Evolutionary conservation across 208 protist species (phyloP).

Genomic region (Trichomonas vaginalis): DNA sequence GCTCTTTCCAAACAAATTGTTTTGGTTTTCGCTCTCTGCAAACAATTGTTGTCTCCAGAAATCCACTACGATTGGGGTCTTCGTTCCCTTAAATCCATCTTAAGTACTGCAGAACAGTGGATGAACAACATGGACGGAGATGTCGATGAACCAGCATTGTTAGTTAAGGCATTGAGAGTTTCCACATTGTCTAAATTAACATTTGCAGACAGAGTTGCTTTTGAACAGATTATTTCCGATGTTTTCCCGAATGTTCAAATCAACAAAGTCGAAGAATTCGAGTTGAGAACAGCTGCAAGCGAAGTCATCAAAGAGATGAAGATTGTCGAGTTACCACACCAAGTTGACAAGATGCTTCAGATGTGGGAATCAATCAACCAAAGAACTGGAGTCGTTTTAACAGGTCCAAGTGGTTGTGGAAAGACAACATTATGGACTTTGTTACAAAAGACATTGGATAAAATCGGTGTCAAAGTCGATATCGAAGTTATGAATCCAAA

Average conservation of each 20-base stretch:
- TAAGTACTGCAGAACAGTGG: constrained; percentile 31
- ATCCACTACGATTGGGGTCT: constrained; percentile 96
- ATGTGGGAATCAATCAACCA: constrained; percentile 81
- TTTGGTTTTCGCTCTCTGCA: constrained; percentile 67
- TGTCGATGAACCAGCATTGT: constrained; percentile 60
- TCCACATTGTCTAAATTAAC: constrained; percentile 94
- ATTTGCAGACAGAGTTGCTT: constrained; percentile 69
- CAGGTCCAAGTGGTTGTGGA: constrained; percentile 78
- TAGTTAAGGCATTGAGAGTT: constrained; percentile 80
- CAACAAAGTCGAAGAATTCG: not conserved
- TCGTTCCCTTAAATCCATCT: constrained; percentile 81
- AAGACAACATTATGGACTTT: constrained; percentile 78
- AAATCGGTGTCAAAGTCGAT: constrained; percentile 58
- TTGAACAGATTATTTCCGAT: constrained; percentile 74
- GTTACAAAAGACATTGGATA: constrained; percentile 58
- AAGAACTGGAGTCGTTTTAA: constrained; percentile 87
- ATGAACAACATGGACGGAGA: not conserved
- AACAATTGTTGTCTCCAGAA: constrained; percentile 75
- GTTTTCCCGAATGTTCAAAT: constrained; percentile 67
- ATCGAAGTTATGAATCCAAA: constrained; percentile 83
- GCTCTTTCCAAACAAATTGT: constrained; percentile 70
- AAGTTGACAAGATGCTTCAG: constrained; percentile 48
- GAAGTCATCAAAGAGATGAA: not conserved
- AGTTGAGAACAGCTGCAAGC: not conserved
- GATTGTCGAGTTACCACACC: not conserved